Evolutionary conservation across 495 filamentous ascomycete genomes (phyloP).

Genomic region (Annulohypoxylon stygium): DNA sequence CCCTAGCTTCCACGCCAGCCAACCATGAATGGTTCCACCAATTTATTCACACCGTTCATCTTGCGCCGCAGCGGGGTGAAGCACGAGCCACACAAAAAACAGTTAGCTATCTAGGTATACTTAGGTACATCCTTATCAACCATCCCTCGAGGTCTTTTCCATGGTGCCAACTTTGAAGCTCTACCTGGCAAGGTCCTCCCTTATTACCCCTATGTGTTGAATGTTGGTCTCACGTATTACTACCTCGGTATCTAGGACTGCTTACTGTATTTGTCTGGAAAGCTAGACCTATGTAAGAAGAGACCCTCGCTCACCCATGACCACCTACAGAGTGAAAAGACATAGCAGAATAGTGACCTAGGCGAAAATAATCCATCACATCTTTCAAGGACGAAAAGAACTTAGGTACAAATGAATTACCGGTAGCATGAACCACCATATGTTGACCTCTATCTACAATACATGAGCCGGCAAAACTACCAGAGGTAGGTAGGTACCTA

Average conservation of each 20-base stretch:
- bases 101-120: background rate
- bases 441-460: background rate
- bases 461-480: background rate
- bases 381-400: background rate
- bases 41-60: background rate
- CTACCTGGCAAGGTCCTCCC: background rate
- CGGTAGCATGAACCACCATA: background rate
- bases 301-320: too few relatives aligned
- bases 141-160: background rate
- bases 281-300: too few relatives aligned
- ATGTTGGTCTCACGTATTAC: too few relatives aligned
- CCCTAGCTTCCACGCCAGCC: slow-evolving; percentile 9
- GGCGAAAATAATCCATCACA: background rate
- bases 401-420: background rate
- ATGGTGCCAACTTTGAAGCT: too few relatives aligned
- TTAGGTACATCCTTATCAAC: background rate
- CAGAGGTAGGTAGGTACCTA: background rate
- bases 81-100: slow-evolving; percentile 20
- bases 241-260: too few relatives aligned
- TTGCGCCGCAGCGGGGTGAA: slow-evolving; percentile 31
- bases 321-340: background rate
- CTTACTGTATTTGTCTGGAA: too few relatives aligned
- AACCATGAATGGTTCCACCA: too few relatives aligned
- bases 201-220: too few relatives aligned
- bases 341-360: background rate